These are phyloP conservation scores for Triticum timopheevii DNA, from an alignment of 176 grass and related monocot genomes.

Conservation along the genomic window DNA sequence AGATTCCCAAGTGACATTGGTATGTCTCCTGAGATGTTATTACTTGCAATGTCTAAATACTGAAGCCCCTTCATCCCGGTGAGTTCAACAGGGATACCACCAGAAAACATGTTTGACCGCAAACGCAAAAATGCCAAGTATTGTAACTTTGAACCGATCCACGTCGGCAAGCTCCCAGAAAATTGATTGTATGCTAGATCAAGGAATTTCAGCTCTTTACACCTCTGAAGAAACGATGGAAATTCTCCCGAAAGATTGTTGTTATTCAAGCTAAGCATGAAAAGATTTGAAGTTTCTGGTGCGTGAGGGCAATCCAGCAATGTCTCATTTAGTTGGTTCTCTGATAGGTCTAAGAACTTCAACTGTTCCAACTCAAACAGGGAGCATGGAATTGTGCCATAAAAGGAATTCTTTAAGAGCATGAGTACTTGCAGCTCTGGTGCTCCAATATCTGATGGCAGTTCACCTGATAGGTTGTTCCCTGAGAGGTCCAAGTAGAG, in stretches of 20 bases:
- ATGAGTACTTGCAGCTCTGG: background rate
- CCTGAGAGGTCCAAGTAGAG: background rate
- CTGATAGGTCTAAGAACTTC: background rate
- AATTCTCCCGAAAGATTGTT: background rate
- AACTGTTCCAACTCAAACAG: background rate
- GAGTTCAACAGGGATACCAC: background rate
- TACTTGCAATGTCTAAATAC: conserved; percentile 12
- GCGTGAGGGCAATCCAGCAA: background rate
- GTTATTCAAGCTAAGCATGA: background rate
- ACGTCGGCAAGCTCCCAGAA: background rate
- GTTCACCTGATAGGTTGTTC: background rate
- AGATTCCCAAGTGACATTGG: conserved; percentile 1
- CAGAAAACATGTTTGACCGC: conserved; percentile 16
- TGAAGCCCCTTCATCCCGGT: conserved; percentile 9
- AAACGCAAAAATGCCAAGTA: background rate
- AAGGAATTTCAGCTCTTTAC: background rate
- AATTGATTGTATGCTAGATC: background rate
- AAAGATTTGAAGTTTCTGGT: background rate
- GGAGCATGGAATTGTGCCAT: background rate
- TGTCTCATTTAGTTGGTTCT: conserved; percentile 9
- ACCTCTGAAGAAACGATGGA: background rate
- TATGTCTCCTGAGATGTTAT: conserved; percentile 5
- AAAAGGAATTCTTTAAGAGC: conserved; percentile 18
- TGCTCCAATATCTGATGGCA: conserved; percentile 9
- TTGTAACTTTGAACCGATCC: background rate